Percentiles rank a stretch among this genome's conserved stretches.
These are phyloP conservation scores for Candida sanyaensis DNA, from an alignment of 1,139 yeast genomes.

Conservation along the genomic window DNA sequence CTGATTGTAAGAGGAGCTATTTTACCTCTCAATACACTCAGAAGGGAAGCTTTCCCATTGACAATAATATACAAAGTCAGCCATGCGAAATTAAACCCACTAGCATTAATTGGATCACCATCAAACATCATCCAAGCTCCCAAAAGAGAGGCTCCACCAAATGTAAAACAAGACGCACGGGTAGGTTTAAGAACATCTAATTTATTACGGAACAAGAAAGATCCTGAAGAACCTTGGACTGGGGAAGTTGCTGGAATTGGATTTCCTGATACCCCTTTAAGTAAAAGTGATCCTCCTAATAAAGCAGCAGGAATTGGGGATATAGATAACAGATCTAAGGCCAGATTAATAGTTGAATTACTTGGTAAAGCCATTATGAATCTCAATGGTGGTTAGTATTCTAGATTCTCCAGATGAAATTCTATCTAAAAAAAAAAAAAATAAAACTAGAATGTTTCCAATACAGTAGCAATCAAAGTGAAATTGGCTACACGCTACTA, in stretches of 20 bases:
- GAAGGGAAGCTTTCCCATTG: slow-evolving; percentile 65
- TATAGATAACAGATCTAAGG: slow-evolving; percentile 12
- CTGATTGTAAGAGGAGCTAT: slow-evolving; percentile 65
- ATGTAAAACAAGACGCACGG: slow-evolving; percentile 40
- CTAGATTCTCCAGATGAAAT: not conserved
- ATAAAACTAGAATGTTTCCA: not conserved
- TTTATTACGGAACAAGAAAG: slow-evolving; percentile 9
- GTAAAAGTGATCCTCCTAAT: slow-evolving; percentile 14
- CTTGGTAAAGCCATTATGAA: not conserved
- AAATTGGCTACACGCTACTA: not conserved
- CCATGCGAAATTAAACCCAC: slow-evolving; percentile 92
- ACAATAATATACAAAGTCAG: slow-evolving; percentile 72
- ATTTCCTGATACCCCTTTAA: slow-evolving; percentile 10
- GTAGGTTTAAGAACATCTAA: slow-evolving; percentile 32
- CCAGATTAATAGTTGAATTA: not conserved
- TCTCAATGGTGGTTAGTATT: not conserved
- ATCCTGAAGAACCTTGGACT: slow-evolving; percentile 8
- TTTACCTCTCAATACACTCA: slow-evolving; percentile 35
- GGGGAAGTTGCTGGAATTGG: not conserved
- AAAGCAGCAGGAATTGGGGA: slow-evolving; percentile 17
- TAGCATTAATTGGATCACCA: slow-evolving; percentile 79
- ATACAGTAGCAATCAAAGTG: not conserved
- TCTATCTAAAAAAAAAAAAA: not conserved
- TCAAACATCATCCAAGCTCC: slow-evolving; percentile 85
- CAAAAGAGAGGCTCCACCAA: slow-evolving; percentile 70